phyloP scores from a whole-genome alignment of 1,139 yeast genomes.

The Candida labiduridarum region DNA sequence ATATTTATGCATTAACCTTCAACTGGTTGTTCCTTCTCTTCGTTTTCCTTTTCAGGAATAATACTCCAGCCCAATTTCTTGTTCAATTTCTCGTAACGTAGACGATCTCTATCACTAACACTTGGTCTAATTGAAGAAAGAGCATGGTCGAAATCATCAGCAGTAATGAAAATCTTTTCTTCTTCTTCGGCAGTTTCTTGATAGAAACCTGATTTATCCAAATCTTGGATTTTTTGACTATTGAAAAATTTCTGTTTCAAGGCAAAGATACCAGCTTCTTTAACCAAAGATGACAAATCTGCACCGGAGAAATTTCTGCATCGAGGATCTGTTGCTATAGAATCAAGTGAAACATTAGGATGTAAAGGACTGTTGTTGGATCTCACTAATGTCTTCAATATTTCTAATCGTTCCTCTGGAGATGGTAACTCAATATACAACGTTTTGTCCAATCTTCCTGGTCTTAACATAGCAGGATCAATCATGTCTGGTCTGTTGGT shows the following conservation, averaged over 20 bases:
- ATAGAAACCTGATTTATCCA: constrained; percentile 48
- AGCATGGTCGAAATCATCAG: constrained; percentile 71
- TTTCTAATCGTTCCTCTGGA: constrained; percentile 75
- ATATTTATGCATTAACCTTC: neutral
- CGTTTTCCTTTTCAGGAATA: constrained; percentile 20
- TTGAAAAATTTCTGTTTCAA: constrained; percentile 69
- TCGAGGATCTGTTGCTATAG: constrained; percentile 72
- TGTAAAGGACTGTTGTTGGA: constrained; percentile 77
- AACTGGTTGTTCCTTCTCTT: constrained; percentile 14
- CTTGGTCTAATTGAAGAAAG: constrained; percentile 81
- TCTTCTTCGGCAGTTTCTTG: constrained; percentile 29
- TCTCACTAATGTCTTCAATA: constrained; percentile 72
- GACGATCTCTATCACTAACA: constrained; percentile 84
- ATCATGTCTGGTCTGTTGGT: constrained; percentile 98
- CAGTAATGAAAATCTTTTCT: constrained; percentile 55
- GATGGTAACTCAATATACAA: constrained; percentile 88
- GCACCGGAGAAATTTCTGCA: constrained; percentile 95
- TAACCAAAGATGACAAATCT: constrained; percentile 84
- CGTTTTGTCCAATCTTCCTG: constrained; percentile 94
- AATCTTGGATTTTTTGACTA: constrained; percentile 49
- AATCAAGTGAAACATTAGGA: constrained; percentile 58
- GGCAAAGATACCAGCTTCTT: constrained; percentile 92
- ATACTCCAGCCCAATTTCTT: constrained; percentile 62
- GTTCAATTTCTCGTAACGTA: constrained; percentile 68
- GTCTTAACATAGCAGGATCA: constrained; percentile 97